phyloP scores from a whole-genome alignment of 345 rosid genomes.

The Geranium rotundifolium region DNA sequence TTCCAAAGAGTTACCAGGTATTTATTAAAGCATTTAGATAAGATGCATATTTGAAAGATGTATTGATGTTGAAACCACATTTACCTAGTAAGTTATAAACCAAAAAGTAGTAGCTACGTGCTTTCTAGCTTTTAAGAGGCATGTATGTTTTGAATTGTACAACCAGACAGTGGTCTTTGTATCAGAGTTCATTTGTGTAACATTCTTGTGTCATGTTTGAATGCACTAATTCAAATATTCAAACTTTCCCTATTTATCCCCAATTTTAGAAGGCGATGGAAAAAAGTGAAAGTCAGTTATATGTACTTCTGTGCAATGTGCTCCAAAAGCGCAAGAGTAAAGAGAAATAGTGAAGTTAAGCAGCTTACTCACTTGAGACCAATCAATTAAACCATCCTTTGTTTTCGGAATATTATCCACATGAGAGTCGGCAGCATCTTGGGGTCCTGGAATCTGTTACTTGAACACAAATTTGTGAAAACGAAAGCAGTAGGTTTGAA shows the following conservation, averaged over 20 bases:
- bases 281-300: neutral
- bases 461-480: conserved; percentile 2
- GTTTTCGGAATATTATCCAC: conserved; percentile 64
- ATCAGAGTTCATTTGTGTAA: neutral
- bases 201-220: neutral
- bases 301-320: neutral
- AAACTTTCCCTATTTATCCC: neutral
- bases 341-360: conserved; percentile 5
- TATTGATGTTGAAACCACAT: neutral
- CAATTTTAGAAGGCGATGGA: neutral
- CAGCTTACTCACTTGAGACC: conserved; percentile 63
- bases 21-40: neutral
- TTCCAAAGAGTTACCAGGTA: neutral
- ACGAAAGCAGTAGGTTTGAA: neutral
- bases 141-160: neutral
- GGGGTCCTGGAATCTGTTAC: conserved; percentile 69
- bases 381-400: conserved; percentile 68
- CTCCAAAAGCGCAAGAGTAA: neutral
- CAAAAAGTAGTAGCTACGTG: too few species aligned
- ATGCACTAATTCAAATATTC: neutral
- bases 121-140: neutral
- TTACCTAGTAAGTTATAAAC: neutral
- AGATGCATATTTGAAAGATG: neutral
- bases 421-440: conserved; percentile 42
- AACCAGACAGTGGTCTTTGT: neutral